These are phyloP conservation scores for Podospora conica DNA, from an alignment of 495 filamentous ascomycete genomes.

Conservation along the genomic window DNA sequence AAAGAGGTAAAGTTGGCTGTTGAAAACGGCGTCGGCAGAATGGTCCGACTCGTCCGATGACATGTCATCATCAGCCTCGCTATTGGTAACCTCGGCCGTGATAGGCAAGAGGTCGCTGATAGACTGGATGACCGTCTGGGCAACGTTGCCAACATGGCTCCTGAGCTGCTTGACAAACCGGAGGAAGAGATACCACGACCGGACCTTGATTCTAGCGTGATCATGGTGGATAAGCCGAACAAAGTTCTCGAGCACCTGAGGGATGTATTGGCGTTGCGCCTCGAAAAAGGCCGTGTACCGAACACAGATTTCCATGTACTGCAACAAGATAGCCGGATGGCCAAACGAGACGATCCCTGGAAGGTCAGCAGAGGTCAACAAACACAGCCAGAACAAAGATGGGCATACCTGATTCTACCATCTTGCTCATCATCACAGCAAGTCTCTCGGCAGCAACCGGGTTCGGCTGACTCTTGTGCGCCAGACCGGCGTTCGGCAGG, in stretches of 20 bases:
- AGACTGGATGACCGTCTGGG: slow-evolving; percentile 83
- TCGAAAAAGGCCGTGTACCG: slow-evolving; percentile 93
- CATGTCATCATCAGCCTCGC: slow-evolving; percentile 81
- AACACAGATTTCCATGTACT: slow-evolving; percentile 97
- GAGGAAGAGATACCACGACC: slow-evolving; percentile 96
- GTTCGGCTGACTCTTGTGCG: slow-evolving; percentile 71
- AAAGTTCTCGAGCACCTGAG: slow-evolving; percentile 84
- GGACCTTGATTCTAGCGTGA: slow-evolving; percentile 72
- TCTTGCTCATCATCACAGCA: slow-evolving; percentile 83
- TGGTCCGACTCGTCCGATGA: slow-evolving; percentile 86
- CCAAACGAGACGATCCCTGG: slow-evolving; percentile 74
- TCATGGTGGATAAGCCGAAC: slow-evolving; percentile 82
- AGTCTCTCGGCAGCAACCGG: slow-evolving; percentile 68
- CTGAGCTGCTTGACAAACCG: slow-evolving; percentile 87
- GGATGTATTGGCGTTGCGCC: slow-evolving; percentile 66
- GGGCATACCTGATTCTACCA: slow-evolving; percentile 81
- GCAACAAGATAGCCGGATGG: slow-evolving; percentile 86
- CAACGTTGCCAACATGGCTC: slow-evolving; percentile 75
- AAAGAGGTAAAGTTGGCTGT: slow-evolving; percentile 84
- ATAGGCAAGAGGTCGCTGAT: slow-evolving; percentile 83
- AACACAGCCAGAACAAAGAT: not conserved
- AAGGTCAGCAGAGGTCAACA: slow-evolving; percentile 12
- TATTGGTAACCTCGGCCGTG: slow-evolving; percentile 74
- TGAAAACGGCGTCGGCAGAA: slow-evolving; percentile 82
- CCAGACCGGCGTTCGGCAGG: slow-evolving; percentile 75